Conservation (phyloP, 2,329 filamentous ascomycete species). For the Botryotinia calthae region DNA sequence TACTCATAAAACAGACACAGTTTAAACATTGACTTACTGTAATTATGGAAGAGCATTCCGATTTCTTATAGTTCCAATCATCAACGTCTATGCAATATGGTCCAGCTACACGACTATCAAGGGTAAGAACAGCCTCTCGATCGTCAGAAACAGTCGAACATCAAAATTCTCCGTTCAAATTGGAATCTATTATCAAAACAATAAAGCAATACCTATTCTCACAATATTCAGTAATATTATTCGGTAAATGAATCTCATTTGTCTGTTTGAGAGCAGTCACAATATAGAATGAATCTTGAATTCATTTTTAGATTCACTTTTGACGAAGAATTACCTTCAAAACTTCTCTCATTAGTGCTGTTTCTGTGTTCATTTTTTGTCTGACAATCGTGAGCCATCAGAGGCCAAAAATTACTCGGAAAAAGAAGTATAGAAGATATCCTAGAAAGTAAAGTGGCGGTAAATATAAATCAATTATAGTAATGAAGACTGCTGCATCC, state of each 20-base stretch:
- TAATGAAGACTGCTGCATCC: not conserved
- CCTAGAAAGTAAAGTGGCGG: not conserved
- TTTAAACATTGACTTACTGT: not conserved
- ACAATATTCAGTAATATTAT: not conserved
- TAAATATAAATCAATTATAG: not conserved
- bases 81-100: not conserved
- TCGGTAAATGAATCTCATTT: not conserved
- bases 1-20: not conserved
- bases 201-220: not conserved
- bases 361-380: not conserved
- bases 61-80: not conserved
- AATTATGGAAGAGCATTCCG: not conserved
- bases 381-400: not conserved
- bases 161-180: not conserved
- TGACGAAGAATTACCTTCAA: not conserved
- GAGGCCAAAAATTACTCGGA: not conserved
- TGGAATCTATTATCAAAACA: not conserved
- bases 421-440: not conserved
- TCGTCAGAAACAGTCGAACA: not conserved
- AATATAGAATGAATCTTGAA: not conserved
- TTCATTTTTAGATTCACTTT: not conserved
- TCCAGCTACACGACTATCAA: not conserved
- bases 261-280: not conserved
- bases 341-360: not conserved
- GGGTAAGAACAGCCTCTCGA: not conserved